phyloP scores from a whole-genome alignment of 2,329 filamentous ascomycete genomes.

The Thermomyces lanuginosus region DNA sequence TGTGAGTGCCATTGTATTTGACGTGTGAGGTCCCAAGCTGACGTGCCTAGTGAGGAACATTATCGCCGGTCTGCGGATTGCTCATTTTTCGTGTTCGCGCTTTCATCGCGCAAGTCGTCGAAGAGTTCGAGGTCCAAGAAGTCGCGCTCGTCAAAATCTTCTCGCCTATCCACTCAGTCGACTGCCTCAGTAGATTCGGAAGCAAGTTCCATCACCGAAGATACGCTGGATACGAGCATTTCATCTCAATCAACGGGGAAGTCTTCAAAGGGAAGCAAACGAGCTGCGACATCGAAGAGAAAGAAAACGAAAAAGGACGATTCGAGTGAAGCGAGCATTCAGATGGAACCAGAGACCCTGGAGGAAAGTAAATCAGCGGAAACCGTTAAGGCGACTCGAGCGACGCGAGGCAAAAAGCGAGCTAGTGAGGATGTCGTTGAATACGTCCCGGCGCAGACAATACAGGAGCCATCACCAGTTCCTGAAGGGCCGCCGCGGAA shows the following conservation, averaged over 20 bases:
- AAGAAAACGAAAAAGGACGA: slow-evolving; percentile 24
- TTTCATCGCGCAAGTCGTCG: slow-evolving; percentile 32
- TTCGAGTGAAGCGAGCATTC: slow-evolving; percentile 27
- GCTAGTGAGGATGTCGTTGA: slow-evolving; percentile 39
- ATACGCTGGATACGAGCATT: slow-evolving; percentile 43
- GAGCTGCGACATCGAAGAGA: slow-evolving; percentile 19
- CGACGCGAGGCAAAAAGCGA: slow-evolving; percentile 42
- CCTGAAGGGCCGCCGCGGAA: slow-evolving; percentile 34
- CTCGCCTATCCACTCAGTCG: slow-evolving; percentile 43
- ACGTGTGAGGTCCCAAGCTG: slow-evolving; percentile 7
- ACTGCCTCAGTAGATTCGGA: slow-evolving; percentile 29
- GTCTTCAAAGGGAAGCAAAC: slow-evolving; percentile 40
- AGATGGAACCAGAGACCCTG: slow-evolving; percentile 16
- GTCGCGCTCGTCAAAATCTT: slow-evolving; percentile 49
- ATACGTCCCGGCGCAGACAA: slow-evolving; percentile 9
- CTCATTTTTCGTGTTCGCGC: slow-evolving; percentile 59
- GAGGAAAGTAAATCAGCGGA: slow-evolving; percentile 14
- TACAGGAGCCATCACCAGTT: slow-evolving; percentile 6
- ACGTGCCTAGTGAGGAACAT: slow-evolving; percentile 67
- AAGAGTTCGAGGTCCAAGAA: slow-evolving; percentile 43
- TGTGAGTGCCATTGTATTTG: slow-evolving; percentile 36
- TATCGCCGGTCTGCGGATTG: slow-evolving; percentile 62
- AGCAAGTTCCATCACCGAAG: slow-evolving; percentile 27
- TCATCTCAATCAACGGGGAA: slow-evolving; percentile 33
- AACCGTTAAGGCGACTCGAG: slow-evolving; percentile 20